A percentile compares a stretch with the other conserved stretches of the same genome.
Conservation (phyloP, 305 asterid species). For the Fraxinus dipetala region DNA sequence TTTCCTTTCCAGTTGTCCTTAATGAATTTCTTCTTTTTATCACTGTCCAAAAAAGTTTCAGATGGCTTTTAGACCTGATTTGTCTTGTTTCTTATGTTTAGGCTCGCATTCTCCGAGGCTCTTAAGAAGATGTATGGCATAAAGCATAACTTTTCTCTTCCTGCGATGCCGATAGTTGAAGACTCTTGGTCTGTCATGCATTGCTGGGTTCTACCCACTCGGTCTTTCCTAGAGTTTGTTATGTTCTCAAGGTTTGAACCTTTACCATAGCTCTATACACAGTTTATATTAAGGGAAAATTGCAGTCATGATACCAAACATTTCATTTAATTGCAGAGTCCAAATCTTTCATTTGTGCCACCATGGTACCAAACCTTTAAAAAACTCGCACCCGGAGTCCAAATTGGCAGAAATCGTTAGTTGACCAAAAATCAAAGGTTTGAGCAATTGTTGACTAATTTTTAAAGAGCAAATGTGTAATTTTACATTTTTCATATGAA, state of each 20-base stretch:
- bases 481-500: too few species aligned
- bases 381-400: too few species aligned
- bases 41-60: neutral
- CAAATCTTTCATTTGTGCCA: too few species aligned
- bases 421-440: too few species aligned
- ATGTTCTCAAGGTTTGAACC: constrained; percentile 87
- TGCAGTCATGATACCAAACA: too few species aligned
- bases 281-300: neutral
- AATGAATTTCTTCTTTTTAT: neutral
- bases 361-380: too few species aligned
- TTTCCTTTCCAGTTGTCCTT: neutral
- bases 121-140: constrained; percentile 81
- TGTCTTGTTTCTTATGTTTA: constrained; percentile 30
- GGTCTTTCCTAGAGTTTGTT: constrained; percentile 83
- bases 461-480: too few species aligned
- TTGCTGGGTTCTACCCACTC: constrained; percentile 89
- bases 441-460: too few species aligned
- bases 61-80: constrained; percentile 13
- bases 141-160: constrained; percentile 62
- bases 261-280: neutral
- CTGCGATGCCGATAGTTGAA: constrained; percentile 66
- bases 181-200: constrained; percentile 96
- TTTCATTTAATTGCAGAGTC: too few species aligned
- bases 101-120: constrained; percentile 74
- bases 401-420: too few species aligned